Percentiles rank a stretch among this genome's conserved stretches.
These are phyloP conservation scores for Pythium rhizo-oryzae DNA, from an alignment of 352 stramenopile genomes.

Conservation along the genomic window DNA sequence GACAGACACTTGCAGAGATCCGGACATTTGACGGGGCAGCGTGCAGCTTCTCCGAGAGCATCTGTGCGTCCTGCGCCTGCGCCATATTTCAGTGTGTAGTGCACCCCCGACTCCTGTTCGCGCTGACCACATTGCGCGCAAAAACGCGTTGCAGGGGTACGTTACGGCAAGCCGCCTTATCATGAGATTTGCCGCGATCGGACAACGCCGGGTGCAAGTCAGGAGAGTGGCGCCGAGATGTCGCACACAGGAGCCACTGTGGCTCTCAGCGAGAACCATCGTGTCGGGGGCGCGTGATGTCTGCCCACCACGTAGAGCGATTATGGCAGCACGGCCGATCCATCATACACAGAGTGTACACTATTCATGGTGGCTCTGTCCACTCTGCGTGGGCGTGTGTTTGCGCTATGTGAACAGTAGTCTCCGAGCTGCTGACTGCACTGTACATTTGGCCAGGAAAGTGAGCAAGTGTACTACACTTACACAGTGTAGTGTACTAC, in stretches of 20 bases:
- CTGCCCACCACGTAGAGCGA: not conserved
- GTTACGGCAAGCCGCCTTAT: not conserved
- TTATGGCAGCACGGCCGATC: not conserved
- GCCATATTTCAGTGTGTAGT: constrained; percentile 18
- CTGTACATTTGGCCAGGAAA: no score
- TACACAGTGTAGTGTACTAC: no score
- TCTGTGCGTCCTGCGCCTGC: constrained; percentile 23
- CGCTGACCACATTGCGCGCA: constrained; percentile 19
- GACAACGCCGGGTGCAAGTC: constrained; percentile 11
- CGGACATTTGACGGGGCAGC: not conserved
- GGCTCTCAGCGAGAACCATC: no score
- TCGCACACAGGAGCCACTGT: not conserved
- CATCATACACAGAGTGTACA: not conserved
- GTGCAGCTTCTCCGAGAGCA: constrained; percentile 8
- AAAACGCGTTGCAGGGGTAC: constrained; percentile 9
- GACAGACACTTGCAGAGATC: not conserved
- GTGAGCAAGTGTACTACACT: not conserved
- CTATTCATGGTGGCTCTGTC: not conserved
- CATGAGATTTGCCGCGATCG: constrained; percentile 9
- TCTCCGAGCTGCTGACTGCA: not conserved
- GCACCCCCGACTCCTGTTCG: not conserved
- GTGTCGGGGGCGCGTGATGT: not conserved
- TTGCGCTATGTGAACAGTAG: not conserved
- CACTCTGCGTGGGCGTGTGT: not conserved
- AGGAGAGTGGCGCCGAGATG: not conserved